Conservation (phyloP, 495 filamentous ascomycete species). For the Echria macrotheca region DNA sequence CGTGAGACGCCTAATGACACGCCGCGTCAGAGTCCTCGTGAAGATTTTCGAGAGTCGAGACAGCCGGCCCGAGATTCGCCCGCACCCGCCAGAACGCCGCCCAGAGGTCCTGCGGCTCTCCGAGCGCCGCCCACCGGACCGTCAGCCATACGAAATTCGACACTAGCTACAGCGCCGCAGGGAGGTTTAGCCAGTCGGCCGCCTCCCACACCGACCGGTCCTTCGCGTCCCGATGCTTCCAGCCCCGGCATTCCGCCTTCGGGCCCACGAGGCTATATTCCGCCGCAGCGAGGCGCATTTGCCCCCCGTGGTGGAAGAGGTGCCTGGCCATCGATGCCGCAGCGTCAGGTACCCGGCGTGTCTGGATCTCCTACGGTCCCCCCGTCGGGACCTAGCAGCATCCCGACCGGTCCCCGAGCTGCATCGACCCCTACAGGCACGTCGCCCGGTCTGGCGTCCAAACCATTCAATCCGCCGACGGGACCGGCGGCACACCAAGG, state of each 20-base stretch:
- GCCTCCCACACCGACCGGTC: conserved; percentile 24
- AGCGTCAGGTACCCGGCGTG: conserved; percentile 29
- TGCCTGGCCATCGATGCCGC: conserved; percentile 29
- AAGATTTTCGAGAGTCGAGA: conserved; percentile 12
- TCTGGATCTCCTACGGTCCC: conserved; percentile 28
- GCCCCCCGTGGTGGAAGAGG: conserved; percentile 36
- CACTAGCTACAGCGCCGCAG: conserved; percentile 29
- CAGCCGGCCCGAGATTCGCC: conserved; percentile 23
- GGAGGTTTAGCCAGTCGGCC: conserved; percentile 27
- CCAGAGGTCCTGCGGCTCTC: conserved; percentile 42
- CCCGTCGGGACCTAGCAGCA: conserved; percentile 28
- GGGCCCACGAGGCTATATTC: conserved; percentile 43
- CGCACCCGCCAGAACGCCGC: conserved; percentile 34
- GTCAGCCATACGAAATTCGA: conserved; percentile 32
- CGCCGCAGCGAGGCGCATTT: conserved; percentile 32
- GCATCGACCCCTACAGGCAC: conserved; percentile 1
- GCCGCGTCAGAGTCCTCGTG: conserved; percentile 10
- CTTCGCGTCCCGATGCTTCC: conserved; percentile 30
- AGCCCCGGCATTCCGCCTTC: conserved; percentile 38
- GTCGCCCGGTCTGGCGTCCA: conserved; percentile 26
- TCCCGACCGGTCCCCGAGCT: conserved; percentile 42
- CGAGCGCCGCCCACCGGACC: conserved; percentile 44
- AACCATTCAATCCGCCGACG: conserved; percentile 47
- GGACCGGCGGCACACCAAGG: conserved; percentile 35
- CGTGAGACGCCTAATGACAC: conserved; percentile 10